phyloP scores from a whole-genome alignment of 169 alveolate species.

The Babesia ovata region DNA sequence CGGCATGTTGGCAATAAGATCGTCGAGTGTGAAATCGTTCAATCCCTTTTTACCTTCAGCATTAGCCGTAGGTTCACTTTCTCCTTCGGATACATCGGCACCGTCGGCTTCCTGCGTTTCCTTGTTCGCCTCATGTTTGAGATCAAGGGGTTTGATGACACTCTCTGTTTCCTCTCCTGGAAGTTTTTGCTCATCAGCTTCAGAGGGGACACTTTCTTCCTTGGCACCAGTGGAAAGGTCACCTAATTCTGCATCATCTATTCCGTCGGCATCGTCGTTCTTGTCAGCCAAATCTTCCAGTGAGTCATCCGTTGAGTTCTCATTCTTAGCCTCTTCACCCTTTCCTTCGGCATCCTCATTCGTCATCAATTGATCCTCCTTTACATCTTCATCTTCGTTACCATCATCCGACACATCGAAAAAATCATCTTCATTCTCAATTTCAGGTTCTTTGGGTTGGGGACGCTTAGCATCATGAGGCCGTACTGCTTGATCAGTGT shows the following conservation, averaged over 20 bases:
- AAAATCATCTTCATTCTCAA: neutral
- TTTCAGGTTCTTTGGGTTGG: neutral
- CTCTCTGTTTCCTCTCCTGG: neutral
- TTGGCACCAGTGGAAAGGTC: too few species aligned
- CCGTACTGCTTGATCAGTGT: neutral
- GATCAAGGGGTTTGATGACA: neutral
- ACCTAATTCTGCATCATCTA: neutral
- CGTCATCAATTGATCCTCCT: neutral
- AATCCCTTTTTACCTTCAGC: too few species aligned
- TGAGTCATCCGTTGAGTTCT: too few species aligned
- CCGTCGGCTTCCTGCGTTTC: too few species aligned
- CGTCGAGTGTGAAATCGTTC: neutral
- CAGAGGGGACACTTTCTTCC: too few species aligned
- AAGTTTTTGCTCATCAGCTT: neutral
- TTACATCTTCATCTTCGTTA: conserved; percentile 1
- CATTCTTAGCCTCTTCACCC: neutral
- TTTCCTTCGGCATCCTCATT: neutral
- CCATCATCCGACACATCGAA: neutral
- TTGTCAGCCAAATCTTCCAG: neutral
- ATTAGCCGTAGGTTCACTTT: too few species aligned
- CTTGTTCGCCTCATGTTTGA: neutral
- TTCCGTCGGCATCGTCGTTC: neutral
- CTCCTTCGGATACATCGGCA: too few species aligned
- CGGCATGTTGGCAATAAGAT: neutral
- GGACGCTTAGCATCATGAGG: neutral